Evolutionary conservation across 305 asterid species (phyloP).

Genomic region (Fraxinus sp.): DNA sequence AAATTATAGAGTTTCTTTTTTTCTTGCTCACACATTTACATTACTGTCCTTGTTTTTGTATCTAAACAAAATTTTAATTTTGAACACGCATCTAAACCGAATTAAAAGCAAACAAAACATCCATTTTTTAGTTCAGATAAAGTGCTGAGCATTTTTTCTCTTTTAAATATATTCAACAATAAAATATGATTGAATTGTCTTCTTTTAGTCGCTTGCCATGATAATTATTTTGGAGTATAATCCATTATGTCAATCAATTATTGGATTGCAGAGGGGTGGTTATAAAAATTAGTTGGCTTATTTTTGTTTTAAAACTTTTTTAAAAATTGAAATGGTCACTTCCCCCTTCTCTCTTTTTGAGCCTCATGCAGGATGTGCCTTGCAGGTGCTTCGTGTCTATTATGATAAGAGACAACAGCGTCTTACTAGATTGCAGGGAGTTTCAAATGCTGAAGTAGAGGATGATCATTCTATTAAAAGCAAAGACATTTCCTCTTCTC

Average conservation of each 20-base stretch:
- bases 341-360: background rate
- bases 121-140: background rate
- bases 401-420: constrained; percentile 59
- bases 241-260: background rate
- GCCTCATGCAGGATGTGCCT: background rate
- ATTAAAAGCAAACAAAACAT: background rate
- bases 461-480: constrained; percentile 34
- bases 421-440: constrained; percentile 44
- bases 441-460: constrained; percentile 37
- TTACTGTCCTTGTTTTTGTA: background rate
- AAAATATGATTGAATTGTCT: background rate
- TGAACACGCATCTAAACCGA: background rate
- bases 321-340: background rate
- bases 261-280: background rate
- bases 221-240: background rate
- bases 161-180: background rate
- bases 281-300: background rate
- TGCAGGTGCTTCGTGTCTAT: constrained; percentile 85
- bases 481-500: constrained; percentile 34
- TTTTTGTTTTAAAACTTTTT: background rate
- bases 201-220: background rate
- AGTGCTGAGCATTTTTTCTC: background rate
- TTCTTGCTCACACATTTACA: background rate
- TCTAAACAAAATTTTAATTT: background rate
- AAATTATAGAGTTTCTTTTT: background rate